Percentiles rank a stretch among this genome's conserved stretches.
These are phyloP conservation scores for Knoxia roxburghii DNA, from an alignment of 257 asterid species.

Conservation along the genomic window DNA sequence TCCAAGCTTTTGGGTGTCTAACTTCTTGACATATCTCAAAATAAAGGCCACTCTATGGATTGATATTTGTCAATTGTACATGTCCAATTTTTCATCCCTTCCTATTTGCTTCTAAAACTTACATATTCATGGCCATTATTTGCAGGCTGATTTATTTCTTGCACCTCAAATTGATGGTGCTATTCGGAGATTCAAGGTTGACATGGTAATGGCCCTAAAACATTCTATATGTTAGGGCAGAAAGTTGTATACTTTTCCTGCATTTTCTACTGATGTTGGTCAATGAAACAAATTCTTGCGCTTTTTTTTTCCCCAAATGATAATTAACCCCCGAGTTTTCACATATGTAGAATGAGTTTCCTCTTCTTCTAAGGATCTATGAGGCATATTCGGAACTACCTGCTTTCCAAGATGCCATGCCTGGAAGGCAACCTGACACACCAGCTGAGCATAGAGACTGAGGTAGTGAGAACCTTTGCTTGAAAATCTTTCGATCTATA, in stretches of 20 bases:
- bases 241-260: neutral
- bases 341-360: slow-evolving; percentile 2
- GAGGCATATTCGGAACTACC: slow-evolving; percentile 7
- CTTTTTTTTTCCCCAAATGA: no score
- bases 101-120: neutral
- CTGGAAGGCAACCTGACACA: slow-evolving; percentile 7
- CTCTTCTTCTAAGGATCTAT: neutral
- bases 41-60: neutral
- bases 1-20: neutral
- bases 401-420: slow-evolving; percentile 8
- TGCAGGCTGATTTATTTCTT: slow-evolving; percentile 75
- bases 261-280: neutral
- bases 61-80: neutral
- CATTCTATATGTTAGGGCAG: neutral
- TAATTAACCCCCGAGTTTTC: no score
- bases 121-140: neutral
- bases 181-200: slow-evolving; percentile 44
- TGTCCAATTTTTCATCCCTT: neutral
- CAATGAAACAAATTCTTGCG: no score
- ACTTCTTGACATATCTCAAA: no score
- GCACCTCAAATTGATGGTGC: slow-evolving; percentile 72
- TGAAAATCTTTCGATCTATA: neutral
- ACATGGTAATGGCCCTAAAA: slow-evolving; percentile 37
- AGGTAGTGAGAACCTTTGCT: neutral
- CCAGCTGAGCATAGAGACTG: slow-evolving; percentile 5